These are phyloP conservation scores for Scutellaria barbata DNA, from an alignment of 257 asterid species.

Conservation along the genomic window DNA sequence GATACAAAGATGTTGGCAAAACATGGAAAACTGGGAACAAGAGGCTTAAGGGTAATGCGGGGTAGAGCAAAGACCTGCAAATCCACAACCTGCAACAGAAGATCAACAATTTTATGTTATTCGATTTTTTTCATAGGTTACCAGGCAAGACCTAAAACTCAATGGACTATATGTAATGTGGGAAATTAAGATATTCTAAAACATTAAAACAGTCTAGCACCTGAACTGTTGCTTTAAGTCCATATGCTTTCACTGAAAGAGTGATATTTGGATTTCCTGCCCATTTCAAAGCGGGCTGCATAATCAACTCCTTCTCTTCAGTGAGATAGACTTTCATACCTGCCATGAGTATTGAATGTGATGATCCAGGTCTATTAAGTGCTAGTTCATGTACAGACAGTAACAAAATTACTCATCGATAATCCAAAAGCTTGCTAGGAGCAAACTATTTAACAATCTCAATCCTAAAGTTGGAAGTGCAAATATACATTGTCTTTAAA, in stretches of 20 bases:
- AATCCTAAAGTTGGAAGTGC: conserved; percentile 6
- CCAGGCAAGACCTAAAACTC: conserved; percentile 24
- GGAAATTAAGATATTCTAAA: conserved; percentile 17
- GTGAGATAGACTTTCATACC: conserved; percentile 55
- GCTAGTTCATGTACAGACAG: not conserved
- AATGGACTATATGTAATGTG: conserved; percentile 15
- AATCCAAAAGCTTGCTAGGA: not conserved
- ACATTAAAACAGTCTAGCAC: conserved; percentile 45
- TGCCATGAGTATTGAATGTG: conserved; percentile 30
- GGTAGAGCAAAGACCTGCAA: conserved; percentile 93
- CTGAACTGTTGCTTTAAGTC: conserved; percentile 91
- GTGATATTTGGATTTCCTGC: conserved; percentile 92
- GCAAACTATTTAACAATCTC: not conserved
- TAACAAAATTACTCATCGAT: not conserved
- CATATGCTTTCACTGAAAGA: conserved; percentile 77
- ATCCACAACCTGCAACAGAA: conserved; percentile 77
- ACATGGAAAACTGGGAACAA: conserved; percentile 99
- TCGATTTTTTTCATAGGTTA: not conserved
- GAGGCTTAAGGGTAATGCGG: conserved; percentile 93
- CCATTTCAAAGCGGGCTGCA: conserved; percentile 99
- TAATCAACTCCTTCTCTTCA: conserved; percentile 83
- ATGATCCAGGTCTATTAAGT: conserved; percentile 7
- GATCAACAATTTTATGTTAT: conserved; percentile 13
- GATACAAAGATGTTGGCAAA: conserved; percentile 75
- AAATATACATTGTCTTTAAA: not conserved